Evolutionary conservation across 139 green algal genomes (phyloP), one percentile per base, ranked within the genome.

Genomic region (Spirogloea muscicola): DNA sequence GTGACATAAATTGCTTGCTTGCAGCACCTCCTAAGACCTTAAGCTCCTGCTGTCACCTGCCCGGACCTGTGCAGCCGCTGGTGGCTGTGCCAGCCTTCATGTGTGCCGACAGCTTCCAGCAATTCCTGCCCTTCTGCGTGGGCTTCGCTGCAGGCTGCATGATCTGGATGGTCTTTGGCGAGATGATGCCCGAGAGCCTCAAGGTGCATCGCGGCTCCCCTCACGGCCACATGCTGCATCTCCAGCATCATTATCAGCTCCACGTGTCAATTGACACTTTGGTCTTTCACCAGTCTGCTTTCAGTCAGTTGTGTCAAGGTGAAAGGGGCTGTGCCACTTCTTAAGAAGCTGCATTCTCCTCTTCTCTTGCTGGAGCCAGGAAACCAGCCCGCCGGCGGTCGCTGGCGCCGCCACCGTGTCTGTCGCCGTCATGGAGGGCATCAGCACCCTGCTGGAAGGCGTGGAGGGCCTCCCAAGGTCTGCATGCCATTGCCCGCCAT

Each of bases 101-200:
- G 44, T 98, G 98, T 82, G 94, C 97, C 52, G 86, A 96, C 52
- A 88, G 88, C 1, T 98, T 99, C 77, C 77, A 33, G 58, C 61
- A 66, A 1, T 76, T 97, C 64, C 87, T 98, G 66, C 94, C 94
- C 0, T 48, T 96, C 25, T 92, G 88, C 3, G 76, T 98, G 60
- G 94, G 94, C 51, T 98, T 99, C 85, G 93, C 94, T 0, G 94
- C 93, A 1, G 94, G 94, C 31, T 97, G 94, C 89, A 99, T 99
- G 94, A 83, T 97, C 9, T 99, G 92, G 92, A 95, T 98, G 40
- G 92, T 96, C 43, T 93, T 96, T 67, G 93, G 91, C 0, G 94
- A 98, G 86, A 84, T 98, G 34, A 83, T 98, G 42, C 94, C 94
- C 0, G 94, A 98, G 42, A 90, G 93, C 3, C 77, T 97, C 57